phyloP scores from a whole-genome alignment of 2,329 filamentous ascomycete genomes.

The Neofusicoccum parvum region DNA sequence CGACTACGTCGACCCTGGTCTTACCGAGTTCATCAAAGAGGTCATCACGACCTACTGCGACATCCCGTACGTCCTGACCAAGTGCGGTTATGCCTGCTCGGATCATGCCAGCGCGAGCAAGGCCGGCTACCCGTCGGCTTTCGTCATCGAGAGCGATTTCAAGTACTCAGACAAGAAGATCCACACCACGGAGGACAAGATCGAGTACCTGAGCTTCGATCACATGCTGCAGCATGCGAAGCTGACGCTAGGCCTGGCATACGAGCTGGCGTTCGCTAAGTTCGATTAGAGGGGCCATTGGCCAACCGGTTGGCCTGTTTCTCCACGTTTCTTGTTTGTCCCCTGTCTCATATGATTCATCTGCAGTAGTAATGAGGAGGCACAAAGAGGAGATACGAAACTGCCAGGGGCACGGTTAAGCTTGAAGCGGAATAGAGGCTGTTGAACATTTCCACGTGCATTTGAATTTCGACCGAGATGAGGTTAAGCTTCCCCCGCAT shows the following conservation, averaged over 20 bases:
- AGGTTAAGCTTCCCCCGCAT: constrained; percentile 9
- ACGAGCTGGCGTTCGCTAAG: constrained; percentile 78
- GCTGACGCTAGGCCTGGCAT: constrained; percentile 79
- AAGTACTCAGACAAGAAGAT: constrained; percentile 67
- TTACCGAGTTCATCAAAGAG: constrained; percentile 89
- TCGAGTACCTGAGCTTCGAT: constrained; percentile 76
- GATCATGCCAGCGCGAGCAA: constrained; percentile 75
- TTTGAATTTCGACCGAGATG: neutral
- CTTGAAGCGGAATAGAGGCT: constrained; percentile 12
- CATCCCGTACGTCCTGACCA: constrained; percentile 83
- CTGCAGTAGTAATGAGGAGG: neutral
- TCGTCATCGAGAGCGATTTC: constrained; percentile 75
- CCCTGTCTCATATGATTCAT: neutral
- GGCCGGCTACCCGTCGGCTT: constrained; percentile 73
- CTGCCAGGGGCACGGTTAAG: neutral
- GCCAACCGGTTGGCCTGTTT: neutral
- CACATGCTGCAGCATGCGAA: constrained; percentile 91
- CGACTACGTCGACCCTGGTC: constrained; percentile 79
- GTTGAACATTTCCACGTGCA: constrained; percentile 5
- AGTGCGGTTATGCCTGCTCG: constrained; percentile 84
- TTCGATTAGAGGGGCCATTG: constrained; percentile 51
- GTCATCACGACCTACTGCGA: constrained; percentile 85
- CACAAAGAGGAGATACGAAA: constrained; percentile 1
- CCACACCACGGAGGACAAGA: constrained; percentile 69
- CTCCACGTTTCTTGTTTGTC: neutral